phyloP scores from a whole-genome alignment of 2,329 filamentous ascomycete genomes.

The Penicillium psychrosexuale region DNA sequence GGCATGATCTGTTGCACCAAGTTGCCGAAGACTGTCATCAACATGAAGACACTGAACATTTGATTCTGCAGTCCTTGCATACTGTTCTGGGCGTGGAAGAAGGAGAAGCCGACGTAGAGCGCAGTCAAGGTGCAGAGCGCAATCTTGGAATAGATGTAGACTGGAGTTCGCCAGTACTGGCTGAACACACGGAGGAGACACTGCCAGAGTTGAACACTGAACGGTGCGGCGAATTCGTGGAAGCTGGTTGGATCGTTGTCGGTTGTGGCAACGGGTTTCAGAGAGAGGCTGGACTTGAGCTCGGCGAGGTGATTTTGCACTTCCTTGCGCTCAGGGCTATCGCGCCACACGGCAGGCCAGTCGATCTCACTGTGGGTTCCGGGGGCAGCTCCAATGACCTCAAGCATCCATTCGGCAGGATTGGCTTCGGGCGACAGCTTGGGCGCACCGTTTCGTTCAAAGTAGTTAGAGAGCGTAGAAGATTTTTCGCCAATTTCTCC shows the following conservation, averaged over 20 bases:
- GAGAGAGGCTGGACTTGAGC: slow-evolving; percentile 44
- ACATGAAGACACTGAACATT: slow-evolving; percentile 86
- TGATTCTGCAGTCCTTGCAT: slow-evolving; percentile 84
- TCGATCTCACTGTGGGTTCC: slow-evolving; percentile 62
- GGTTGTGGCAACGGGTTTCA: slow-evolving; percentile 40
- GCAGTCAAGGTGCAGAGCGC: slow-evolving; percentile 63
- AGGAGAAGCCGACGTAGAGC: slow-evolving; percentile 81
- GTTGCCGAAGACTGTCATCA: slow-evolving; percentile 73
- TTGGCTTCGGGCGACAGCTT: slow-evolving; percentile 62
- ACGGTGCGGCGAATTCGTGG: slow-evolving; percentile 77
- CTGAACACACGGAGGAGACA: slow-evolving; percentile 75
- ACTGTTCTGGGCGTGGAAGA: slow-evolving; percentile 70
- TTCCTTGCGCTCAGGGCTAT: slow-evolving; percentile 54
- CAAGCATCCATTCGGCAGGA: slow-evolving; percentile 73
- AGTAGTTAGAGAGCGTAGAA: slow-evolving; percentile 58
- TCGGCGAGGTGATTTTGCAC: slow-evolving; percentile 58
- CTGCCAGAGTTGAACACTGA: slow-evolving; percentile 63
- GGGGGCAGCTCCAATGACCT: slow-evolving; percentile 58
- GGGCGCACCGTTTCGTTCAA: slow-evolving; percentile 62
- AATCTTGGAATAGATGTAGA: slow-evolving; percentile 83
- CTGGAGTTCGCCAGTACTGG: slow-evolving; percentile 87
- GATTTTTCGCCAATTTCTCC: slow-evolving; percentile 63
- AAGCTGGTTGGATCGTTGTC: slow-evolving; percentile 54
- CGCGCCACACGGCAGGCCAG: slow-evolving; percentile 63
- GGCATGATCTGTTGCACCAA: slow-evolving; percentile 56